These are phyloP conservation scores for Solanum hybrid DNA, from an alignment of 305 asterid species.

Conservation along the genomic window DNA sequence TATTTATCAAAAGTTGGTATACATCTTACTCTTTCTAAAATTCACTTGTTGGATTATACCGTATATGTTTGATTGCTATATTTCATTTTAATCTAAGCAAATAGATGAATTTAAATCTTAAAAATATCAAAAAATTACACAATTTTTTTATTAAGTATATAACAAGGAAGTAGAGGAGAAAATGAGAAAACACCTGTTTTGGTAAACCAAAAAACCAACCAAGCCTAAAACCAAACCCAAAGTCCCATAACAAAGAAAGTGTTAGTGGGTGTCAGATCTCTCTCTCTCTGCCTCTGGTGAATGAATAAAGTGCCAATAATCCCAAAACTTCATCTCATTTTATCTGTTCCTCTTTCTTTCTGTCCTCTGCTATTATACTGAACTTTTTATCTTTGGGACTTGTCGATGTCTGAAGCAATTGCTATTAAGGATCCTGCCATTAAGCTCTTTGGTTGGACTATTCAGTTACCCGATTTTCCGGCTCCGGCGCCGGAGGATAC, in stretches of 20 bases:
- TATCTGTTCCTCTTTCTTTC: not conserved
- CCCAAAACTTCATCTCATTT: not conserved
- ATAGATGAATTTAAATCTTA: not conserved
- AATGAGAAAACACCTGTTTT: not conserved
- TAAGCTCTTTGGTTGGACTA: constrained; percentile 75
- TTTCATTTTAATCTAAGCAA: not conserved
- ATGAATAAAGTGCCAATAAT: not conserved
- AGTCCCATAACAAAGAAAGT: not conserved
- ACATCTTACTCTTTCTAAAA: not conserved
- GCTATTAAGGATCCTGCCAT: constrained; percentile 26
- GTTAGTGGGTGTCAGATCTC: constrained; percentile 10
- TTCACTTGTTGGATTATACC: not conserved
- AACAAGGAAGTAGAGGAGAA: not conserved
- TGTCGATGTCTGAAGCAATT: constrained; percentile 22
- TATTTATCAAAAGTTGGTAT: not conserved
- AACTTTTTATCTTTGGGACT: not conserved
- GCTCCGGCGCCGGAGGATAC: constrained; percentile 16
- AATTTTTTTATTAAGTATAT: not conserved
- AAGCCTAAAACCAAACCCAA: not conserved
- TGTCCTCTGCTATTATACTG: not conserved
- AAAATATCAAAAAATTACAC: not conserved
- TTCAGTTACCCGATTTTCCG: constrained; percentile 42
- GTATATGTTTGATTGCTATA: not conserved
- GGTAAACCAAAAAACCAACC: not conserved
- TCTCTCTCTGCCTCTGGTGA: not conserved